A percentile compares a stretch with the other conserved stretches of the same genome.
Conservation (phyloP, 768 basidiomycete genomes). For the Pisolithus microcarpus region DNA sequence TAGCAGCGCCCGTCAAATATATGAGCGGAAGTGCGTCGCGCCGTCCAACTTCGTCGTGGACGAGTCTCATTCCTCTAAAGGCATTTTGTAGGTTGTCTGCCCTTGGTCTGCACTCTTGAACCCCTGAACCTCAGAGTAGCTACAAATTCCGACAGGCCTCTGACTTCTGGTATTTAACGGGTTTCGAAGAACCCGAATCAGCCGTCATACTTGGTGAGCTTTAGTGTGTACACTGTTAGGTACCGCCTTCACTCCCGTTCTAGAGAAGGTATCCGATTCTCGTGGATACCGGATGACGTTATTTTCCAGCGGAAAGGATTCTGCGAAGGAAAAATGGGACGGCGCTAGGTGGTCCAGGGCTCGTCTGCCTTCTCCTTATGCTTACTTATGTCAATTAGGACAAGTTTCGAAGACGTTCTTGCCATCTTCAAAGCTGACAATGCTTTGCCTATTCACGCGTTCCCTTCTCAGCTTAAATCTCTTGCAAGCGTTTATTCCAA, state of each 20-base stretch:
- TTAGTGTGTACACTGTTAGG: slow-evolving; percentile 5
- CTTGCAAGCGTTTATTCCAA: slow-evolving; percentile 42
- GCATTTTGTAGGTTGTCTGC: slow-evolving; percentile 64
- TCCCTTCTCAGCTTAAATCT: slow-evolving; percentile 53
- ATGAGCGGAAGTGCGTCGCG: slow-evolving; percentile 68
- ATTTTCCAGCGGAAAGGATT: slow-evolving; percentile 71
- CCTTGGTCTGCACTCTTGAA: slow-evolving; percentile 2
- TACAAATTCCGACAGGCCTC: slow-evolving; percentile 93
- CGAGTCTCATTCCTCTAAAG: slow-evolving; percentile 22
- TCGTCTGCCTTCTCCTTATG: neutral
- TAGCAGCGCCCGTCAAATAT: slow-evolving; percentile 77
- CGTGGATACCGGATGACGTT: slow-evolving; percentile 83
- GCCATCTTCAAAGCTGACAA: slow-evolving; percentile 74
- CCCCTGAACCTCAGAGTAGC: slow-evolving; percentile 35
- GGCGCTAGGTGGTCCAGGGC: slow-evolving; percentile 54
- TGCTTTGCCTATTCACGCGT: slow-evolving; percentile 48
- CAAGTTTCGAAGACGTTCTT: slow-evolving; percentile 58
- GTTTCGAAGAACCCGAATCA: slow-evolving; percentile 89
- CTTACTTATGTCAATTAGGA: slow-evolving; percentile 31
- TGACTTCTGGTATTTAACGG: slow-evolving; percentile 94
- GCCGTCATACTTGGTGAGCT: slow-evolving; percentile 71
- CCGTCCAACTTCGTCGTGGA: slow-evolving; percentile 4
- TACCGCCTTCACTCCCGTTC: slow-evolving; percentile 1
- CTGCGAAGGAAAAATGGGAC: slow-evolving; percentile 84
- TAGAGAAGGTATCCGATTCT: slow-evolving; percentile 64